Base-by-base conservation (phyloP, 2,329 filamentous ascomycete species). In the Emergomyces orientalis region DNA sequence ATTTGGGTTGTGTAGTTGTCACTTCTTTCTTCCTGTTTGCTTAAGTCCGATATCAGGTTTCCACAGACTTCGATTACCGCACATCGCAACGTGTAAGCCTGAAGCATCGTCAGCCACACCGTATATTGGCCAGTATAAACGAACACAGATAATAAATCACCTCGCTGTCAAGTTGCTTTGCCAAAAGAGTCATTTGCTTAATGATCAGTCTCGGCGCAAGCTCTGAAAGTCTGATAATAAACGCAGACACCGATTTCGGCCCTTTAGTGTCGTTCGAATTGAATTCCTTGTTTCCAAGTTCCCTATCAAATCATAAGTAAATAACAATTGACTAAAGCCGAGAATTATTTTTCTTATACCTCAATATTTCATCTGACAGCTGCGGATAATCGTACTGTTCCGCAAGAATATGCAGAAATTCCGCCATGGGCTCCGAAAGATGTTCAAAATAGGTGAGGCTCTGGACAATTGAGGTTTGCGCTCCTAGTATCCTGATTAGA, bases 371-470 rank as follows among this genome's bases (percentile, higher is more conserved):
- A 73, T 97, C 94, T 4, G 91, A 88, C 9, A 99, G 82, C 71
- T 99, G 94, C 19, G 92, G 90, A 73, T 97, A 96, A 76, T 99
- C 94, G 78, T 97, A 99, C 78, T 97, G 93, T 73, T 97, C 92
- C 0, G 92, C 88, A 32, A 99, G 81, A 71, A 97, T 99, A 70
- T 97, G 91, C 4, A 99, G 80, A 70, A 99, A 96, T 74, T 99
- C 95, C 39, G 94, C 94, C 94, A 99, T 99, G 1, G 94, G 94
- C 72, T 99, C 94, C 0, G 94, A 93, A n/a, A 99, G 79, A 75
- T 99, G 94, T 77, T 99, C 94, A 71, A 97, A 99, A 74, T 99
- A 99, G 5, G 94, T 96, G 68, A 99, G 79, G 72, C 94, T 97
- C 75, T 99, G 94, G 62, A 97, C 92, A 71, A 99, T 96, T 55